phyloP scores from a whole-genome alignment of 2,329 filamentous ascomycete genomes.

The Cordyceps cicadae region DNA sequence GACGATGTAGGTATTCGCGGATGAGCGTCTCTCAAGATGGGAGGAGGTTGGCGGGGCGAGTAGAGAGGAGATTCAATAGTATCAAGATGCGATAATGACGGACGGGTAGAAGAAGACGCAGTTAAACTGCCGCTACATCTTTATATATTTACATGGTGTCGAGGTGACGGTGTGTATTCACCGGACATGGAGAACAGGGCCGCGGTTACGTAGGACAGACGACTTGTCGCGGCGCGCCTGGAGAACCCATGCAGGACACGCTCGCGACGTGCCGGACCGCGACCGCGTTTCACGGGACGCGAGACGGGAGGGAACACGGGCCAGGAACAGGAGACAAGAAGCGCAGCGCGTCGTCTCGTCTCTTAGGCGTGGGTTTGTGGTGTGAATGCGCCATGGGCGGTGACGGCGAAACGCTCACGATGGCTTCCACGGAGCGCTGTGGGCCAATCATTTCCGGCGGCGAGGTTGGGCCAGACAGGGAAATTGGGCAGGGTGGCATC shows the following conservation, averaged over 20 bases:
- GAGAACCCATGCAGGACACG: constrained; percentile 4
- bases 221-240: constrained; percentile 1
- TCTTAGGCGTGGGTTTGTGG: not conserved
- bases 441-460: constrained; percentile 11
- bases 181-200: not conserved
- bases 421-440: constrained; percentile 7
- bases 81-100: not conserved
- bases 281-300: not conserved
- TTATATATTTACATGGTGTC: not conserved
- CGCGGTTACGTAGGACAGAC: constrained; percentile 6
- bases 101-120: not conserved
- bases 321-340: not conserved
- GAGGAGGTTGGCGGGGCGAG: not conserved
- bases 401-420: not conserved
- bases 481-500: constrained; percentile 1
- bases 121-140: not conserved
- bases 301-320: not conserved
- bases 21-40: constrained; percentile 4
- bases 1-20: not conserved
- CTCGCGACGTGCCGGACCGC: constrained; percentile 3
- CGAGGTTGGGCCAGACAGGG: not conserved
- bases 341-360: constrained; percentile 4
- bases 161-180: not conserved
- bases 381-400: not conserved
- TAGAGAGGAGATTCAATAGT: not conserved